Percentiles rank a stretch among this genome's conserved stretches.
Conservation (phyloP, 2,329 filamentous ascomycete genomes). For the Penicillium sp. region DNA sequence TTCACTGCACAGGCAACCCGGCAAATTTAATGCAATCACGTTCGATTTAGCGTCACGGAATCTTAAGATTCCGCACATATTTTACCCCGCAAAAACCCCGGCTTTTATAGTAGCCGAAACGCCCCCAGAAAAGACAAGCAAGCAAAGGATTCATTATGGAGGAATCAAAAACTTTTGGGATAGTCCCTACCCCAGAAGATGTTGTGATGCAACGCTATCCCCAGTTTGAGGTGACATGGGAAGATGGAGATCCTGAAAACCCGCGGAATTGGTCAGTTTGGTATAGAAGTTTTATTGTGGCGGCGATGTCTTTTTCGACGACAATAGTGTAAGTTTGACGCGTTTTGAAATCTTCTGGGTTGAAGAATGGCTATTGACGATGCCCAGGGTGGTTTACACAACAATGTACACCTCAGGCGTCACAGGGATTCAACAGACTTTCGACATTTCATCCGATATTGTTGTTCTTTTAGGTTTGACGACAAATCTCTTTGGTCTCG, state of each 20-base stretch:
- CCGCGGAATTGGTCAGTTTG: conserved; percentile 18
- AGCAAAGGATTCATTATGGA: neutral
- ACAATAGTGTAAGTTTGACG: conserved; percentile 14
- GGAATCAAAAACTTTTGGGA: neutral
- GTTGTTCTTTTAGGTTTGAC: conserved; percentile 68
- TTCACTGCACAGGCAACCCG: neutral
- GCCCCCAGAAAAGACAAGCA: neutral
- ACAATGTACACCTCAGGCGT: conserved; percentile 71
- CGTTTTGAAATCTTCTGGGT: neutral
- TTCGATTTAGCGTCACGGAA: conserved; percentile 5
- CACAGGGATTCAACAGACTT: conserved; percentile 65
- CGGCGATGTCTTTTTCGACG: conserved; percentile 20
- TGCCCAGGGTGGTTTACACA: conserved; percentile 59
- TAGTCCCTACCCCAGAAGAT: neutral
- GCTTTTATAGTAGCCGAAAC: neutral
- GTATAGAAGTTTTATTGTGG: conserved; percentile 21
- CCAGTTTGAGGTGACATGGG: conserved; percentile 18
- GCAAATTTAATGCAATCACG: neutral
- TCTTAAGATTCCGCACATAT: conserved; percentile 15
- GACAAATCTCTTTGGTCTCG: conserved; percentile 71
- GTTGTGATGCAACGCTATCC: conserved; percentile 1
- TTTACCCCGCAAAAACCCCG: conserved; percentile 7
- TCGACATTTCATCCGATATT: conserved; percentile 56
- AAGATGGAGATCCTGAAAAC: conserved; percentile 12
- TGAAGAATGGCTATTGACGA: neutral